A percentile compares a stretch with the other conserved stretches of the same genome.
These are phyloP conservation scores for Gonapodya prolifera DNA, from an alignment of 192 early-diverging fungal species.

Conservation along the genomic window DNA sequence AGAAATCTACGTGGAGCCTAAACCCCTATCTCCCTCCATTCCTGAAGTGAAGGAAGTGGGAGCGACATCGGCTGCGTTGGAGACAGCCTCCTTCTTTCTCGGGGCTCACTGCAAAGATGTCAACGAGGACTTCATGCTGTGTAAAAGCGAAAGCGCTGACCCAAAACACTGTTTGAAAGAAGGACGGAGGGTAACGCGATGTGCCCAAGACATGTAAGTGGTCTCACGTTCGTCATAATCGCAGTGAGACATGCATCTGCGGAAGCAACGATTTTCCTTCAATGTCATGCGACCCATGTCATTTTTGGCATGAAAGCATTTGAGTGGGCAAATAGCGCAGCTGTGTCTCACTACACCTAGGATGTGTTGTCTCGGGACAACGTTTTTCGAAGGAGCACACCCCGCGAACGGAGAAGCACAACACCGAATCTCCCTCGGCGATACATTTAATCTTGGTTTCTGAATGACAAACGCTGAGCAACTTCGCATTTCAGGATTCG, in stretches of 20 bases:
- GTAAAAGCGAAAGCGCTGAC: slow-evolving; percentile 83
- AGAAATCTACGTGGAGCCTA: slow-evolving; percentile 53
- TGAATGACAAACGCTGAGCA: background rate
- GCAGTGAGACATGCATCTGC: background rate
- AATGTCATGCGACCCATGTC: too few species aligned
- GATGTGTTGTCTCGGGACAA: too few species aligned
- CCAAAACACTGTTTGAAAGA: slow-evolving; percentile 87
- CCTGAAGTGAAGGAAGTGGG: slow-evolving; percentile 77
- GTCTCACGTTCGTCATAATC: background rate
- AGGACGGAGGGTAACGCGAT: slow-evolving; percentile 90
- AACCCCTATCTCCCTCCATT: slow-evolving; percentile 55
- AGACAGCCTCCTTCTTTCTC: slow-evolving; percentile 86
- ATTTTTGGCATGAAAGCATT: too few species aligned
- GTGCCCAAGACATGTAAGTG: slow-evolving; percentile 70
- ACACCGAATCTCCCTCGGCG: background rate
- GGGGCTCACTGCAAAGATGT: slow-evolving; percentile 79
- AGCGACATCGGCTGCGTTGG: slow-evolving; percentile 78
- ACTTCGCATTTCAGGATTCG: slow-evolving; percentile 37
- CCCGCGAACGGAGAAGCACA: background rate
- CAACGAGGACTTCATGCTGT: slow-evolving; percentile 93
- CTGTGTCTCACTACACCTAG: too few species aligned
- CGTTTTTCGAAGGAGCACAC: too few species aligned
- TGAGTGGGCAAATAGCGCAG: too few species aligned
- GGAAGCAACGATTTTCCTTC: background rate
- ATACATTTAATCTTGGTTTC: background rate